phyloP scores from a whole-genome alignment of 2,329 filamentous ascomycete genomes.

The Westerdykella ornata region DNA sequence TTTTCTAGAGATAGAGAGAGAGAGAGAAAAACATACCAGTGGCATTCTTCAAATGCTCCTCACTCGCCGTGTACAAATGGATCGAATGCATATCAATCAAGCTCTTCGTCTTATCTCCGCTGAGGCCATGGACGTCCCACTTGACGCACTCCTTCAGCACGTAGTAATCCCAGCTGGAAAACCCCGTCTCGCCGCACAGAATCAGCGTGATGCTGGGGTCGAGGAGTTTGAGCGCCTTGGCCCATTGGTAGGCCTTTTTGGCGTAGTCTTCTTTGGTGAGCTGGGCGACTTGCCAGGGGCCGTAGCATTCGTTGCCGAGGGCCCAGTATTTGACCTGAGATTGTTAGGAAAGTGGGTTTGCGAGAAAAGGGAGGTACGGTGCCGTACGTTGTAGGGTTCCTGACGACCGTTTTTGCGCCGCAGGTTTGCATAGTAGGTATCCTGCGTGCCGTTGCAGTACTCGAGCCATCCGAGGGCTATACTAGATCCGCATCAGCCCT shows the following conservation, averaged over 20 bases:
- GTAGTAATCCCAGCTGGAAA: conserved; percentile 64
- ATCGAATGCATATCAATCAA: conserved; percentile 76
- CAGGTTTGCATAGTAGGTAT: conserved; percentile 77
- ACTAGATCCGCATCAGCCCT: not conserved
- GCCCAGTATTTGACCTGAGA: conserved; percentile 70
- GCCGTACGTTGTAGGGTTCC: conserved; percentile 61
- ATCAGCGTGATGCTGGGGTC: conserved; percentile 65
- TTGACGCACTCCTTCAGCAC: conserved; percentile 63
- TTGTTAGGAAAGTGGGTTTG: not conserved
- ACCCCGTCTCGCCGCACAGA: conserved; percentile 66
- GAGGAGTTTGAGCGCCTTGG: conserved; percentile 63
- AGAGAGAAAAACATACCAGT: conserved; percentile 18
- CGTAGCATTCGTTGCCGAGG: conserved; percentile 68
- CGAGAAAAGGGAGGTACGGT: not conserved
- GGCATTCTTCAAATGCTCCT: conserved; percentile 36
- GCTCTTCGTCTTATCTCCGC: conserved; percentile 40
- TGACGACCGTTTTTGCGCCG: conserved; percentile 67
- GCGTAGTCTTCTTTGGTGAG: conserved; percentile 65
- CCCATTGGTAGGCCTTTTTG: conserved; percentile 63
- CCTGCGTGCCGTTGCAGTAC: conserved; percentile 72
- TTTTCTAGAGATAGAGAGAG: conserved; percentile 15
- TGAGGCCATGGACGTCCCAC: conserved; percentile 46
- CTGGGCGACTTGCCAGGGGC: conserved; percentile 61
- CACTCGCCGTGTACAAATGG: conserved; percentile 65
- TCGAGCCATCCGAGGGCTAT: conserved; percentile 69